These are phyloP conservation scores for Phytophthora pluvialis DNA, from an alignment of 352 stramenopile species.

Conservation along the genomic window DNA sequence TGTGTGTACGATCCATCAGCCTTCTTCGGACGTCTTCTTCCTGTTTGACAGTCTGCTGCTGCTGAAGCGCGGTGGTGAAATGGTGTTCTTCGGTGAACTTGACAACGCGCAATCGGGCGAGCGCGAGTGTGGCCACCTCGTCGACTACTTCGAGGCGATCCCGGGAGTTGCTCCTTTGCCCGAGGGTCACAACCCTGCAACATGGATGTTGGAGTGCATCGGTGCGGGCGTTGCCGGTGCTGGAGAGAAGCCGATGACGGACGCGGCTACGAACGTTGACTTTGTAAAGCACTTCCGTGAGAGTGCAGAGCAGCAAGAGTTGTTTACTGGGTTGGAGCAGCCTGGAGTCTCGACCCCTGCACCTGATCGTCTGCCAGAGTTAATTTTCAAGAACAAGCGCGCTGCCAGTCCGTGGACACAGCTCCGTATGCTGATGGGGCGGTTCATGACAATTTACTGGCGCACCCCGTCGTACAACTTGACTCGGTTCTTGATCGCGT, in stretches of 20 bases:
- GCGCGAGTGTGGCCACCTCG: slow-evolving; percentile 26
- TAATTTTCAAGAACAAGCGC: slow-evolving; percentile 43
- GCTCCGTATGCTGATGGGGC: slow-evolving; percentile 37
- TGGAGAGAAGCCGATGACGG: slow-evolving; percentile 5
- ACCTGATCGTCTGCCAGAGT: slow-evolving; percentile 9
- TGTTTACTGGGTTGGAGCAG: slow-evolving; percentile 21
- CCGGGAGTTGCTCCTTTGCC: slow-evolving; percentile 30
- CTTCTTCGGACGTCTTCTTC: slow-evolving; percentile 35
- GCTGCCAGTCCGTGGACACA: slow-evolving; percentile 34
- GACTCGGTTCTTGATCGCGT: slow-evolving; percentile 60
- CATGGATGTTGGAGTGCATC: slow-evolving; percentile 83
- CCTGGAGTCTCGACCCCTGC: slow-evolving; percentile 31
- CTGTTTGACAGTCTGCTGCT: slow-evolving; percentile 85
- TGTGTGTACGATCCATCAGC: slow-evolving; percentile 61
- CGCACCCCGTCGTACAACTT: slow-evolving; percentile 86
- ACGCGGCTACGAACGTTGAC: slow-evolving; percentile 23
- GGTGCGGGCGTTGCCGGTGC: slow-evolving; percentile 37
- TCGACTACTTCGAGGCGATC: slow-evolving; percentile 54
- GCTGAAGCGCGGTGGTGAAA: slow-evolving; percentile 64
- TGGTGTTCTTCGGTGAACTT: slow-evolving; percentile 61
- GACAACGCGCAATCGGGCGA: slow-evolving; percentile 12
- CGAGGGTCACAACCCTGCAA: slow-evolving; percentile 54
- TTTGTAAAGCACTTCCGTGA: slow-evolving; percentile 35
- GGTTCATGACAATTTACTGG: slow-evolving; percentile 78
- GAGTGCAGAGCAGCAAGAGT: slow-evolving; percentile 27